Evolutionary conservation across 1,284 basidiomycete genomes (phyloP), one percentile per base, ranked within the genome.

Genomic region (Fistulina hepatica): DNA sequence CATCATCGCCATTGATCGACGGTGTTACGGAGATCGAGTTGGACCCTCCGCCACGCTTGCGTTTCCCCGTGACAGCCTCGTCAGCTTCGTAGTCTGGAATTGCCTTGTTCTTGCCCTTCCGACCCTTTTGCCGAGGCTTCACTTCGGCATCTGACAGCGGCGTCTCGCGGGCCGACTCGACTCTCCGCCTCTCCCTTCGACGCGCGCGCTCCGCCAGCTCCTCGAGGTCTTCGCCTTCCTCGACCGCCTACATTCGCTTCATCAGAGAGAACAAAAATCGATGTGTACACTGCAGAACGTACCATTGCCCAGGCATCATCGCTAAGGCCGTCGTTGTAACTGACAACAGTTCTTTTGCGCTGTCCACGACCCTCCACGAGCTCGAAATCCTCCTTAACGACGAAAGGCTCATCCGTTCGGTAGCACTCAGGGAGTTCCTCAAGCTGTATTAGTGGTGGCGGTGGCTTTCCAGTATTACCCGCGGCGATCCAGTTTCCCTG

Each of bases 371-470:
- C 86, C 52, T 88, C 82, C 17, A 76, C 50, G 37, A 76, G 67
- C 24, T 86, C 81, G 27, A 86, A 73, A 1, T 76, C 62, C 39
- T 81, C 76, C 48, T 70, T 71, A 34, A 61, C 60, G 39, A 80
- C 78, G 53, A 88, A 86, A 2, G 80, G 81, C 60, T 81, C 82
- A 50, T 91, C 88, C 3, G 63, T 78, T 50, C 82, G 84, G 58
- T 97, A 99, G 55, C 90, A 89, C 28, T 89, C 79, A 0, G 95
- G 94, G 21, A 99, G 71, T 56, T 99, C 95, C 37, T 82, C 81
- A 36, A 95, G 71, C 47, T 83, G 75, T 55, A 98, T 89, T 27
- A 99, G 74, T 0, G 73, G 73, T 36, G 67, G 73, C 0, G 89
- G 91, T 0, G 81, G 75, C 46, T 76, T 86, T 23, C 82, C 82